Evolutionary conservation across 2,329 filamentous ascomycete species (phyloP).

Genomic region (Blumeria graminis): DNA sequence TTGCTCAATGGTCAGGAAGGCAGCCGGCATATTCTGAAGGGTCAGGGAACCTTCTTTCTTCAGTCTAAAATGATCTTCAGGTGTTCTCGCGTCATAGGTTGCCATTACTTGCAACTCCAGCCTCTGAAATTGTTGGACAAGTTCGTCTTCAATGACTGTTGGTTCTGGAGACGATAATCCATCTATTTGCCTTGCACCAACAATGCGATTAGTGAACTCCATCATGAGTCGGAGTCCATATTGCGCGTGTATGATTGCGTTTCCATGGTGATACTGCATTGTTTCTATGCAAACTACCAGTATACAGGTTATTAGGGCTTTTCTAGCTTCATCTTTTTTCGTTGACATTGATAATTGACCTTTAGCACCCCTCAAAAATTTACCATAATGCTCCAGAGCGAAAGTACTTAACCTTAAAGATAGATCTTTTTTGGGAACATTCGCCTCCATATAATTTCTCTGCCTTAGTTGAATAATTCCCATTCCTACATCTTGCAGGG

Average conservation of each 20-base stretch:
- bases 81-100: constrained; percentile 4
- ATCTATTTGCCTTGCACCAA: background rate
- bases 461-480: no score
- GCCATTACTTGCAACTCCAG: constrained; percentile 7
- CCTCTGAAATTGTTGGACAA: constrained; percentile 9
- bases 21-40: no score
- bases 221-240: constrained; percentile 6
- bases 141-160: constrained; percentile 7
- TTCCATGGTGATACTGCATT: constrained; percentile 6
- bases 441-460: no score
- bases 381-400: no score
- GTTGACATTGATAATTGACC: no score
- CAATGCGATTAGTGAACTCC: constrained; percentile 2
- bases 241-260: constrained; percentile 5
- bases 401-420: no score
- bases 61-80: background rate
- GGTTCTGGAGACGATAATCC: constrained; percentile 3
- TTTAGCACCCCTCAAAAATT: no score
- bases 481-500: no score
- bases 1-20: constrained; percentile 2
- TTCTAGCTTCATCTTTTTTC: background rate
- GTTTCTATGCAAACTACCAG: constrained; percentile 11
- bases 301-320: constrained; percentile 8
- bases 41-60: no score
- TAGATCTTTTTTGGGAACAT: no score